phyloP scores from a whole-genome alignment of 108 stramenopile genomes.

The Mediolabrus comicus region DNA sequence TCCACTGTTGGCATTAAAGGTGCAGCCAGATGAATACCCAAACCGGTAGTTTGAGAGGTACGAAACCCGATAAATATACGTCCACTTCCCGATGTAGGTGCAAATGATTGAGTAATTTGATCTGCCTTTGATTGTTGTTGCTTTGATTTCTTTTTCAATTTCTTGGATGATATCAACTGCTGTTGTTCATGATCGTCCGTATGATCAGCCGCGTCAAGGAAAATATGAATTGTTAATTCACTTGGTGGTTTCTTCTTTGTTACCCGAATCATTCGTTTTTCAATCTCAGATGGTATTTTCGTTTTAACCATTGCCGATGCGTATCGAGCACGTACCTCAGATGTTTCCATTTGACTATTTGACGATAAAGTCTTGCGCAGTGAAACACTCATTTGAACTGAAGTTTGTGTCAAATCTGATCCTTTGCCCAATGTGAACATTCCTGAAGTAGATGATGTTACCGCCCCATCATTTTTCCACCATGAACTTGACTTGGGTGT shows the following conservation, averaged over 20 bases:
- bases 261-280: constrained; percentile 72
- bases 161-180: background rate
- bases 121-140: constrained; percentile 22
- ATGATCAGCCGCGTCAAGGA: constrained; percentile 56
- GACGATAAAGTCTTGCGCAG: constrained; percentile 13
- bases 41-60: constrained; percentile 79
- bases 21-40: constrained; percentile 75
- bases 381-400: constrained; percentile 31
- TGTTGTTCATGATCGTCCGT: constrained; percentile 24
- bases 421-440: constrained; percentile 57
- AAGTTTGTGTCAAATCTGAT: constrained; percentile 30
- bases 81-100: constrained; percentile 62
- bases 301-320: constrained; percentile 67
- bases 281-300: constrained; percentile 60
- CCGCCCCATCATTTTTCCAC: constrained; percentile 63
- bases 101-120: constrained; percentile 58
- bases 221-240: constrained; percentile 62
- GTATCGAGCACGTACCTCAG: constrained; percentile 63
- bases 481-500: constrained; percentile 44
- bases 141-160: background rate
- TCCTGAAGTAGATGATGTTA: constrained; percentile 54
- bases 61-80: constrained; percentile 81
- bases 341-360: constrained; percentile 47
- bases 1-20: constrained; percentile 84
- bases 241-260: constrained; percentile 84